A percentile compares a stretch with the other conserved stretches of the same genome.
These are phyloP conservation scores for Naganishia sp. DNA, from an alignment of 1,284 basidiomycete species.

Conservation along the genomic window DNA sequence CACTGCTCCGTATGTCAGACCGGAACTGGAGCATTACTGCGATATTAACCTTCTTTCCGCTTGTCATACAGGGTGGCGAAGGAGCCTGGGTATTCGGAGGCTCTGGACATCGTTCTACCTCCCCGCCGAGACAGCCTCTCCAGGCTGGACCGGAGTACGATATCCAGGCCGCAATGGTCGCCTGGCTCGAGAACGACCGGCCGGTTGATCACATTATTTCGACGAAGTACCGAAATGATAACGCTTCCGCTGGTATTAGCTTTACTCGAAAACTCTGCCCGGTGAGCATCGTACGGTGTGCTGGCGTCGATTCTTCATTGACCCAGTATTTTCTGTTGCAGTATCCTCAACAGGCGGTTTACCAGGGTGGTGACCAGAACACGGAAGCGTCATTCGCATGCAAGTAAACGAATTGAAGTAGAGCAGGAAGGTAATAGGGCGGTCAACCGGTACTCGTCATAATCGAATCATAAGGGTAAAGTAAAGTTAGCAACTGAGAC, in stretches of 20 bases:
- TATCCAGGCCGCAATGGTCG: conserved; percentile 53
- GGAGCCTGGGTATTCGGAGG: conserved; percentile 32
- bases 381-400: conserved; percentile 23
- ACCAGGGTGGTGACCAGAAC: conserved; percentile 21
- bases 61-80: conserved; percentile 38
- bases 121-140: conserved; percentile 16
- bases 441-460: no score
- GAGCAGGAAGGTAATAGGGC: neutral
- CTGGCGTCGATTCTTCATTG: neutral
- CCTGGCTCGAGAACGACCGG: conserved; percentile 55
- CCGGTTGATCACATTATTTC: conserved; percentile 52
- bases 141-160: conserved; percentile 46
- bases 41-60: conserved; percentile 12
- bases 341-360: conserved; percentile 19
- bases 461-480: no score
- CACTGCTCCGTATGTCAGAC: conserved; percentile 48
- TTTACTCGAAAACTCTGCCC: conserved; percentile 27
- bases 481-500: no score
- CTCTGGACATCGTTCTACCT: conserved; percentile 5
- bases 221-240: conserved; percentile 35
- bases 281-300: neutral
- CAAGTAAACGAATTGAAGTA: neutral
- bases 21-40: no score
- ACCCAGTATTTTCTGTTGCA: neutral
- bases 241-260: conserved; percentile 12